phyloP scores from a whole-genome alignment of 2,329 filamentous ascomycete genomes.

The Dactylellina sp. region DNA sequence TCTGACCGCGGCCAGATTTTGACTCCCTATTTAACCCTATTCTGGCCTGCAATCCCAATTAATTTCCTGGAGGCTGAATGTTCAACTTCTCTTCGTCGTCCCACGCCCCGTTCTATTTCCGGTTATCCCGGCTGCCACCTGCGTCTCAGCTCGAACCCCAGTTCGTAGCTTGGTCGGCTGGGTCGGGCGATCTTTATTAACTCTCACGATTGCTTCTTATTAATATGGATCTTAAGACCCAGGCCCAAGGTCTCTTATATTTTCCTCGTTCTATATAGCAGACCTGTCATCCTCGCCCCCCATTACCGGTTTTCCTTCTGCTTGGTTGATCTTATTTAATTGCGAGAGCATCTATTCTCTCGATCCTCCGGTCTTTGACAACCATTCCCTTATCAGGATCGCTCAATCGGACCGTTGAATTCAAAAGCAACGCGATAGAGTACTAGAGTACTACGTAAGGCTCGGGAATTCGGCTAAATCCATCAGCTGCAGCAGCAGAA shows the following conservation, averaged over 20 bases:
- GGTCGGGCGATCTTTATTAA: constrained; percentile 36
- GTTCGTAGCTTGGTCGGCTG: constrained; percentile 7
- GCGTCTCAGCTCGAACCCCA: constrained; percentile 47
- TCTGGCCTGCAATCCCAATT: not conserved
- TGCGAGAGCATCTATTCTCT: not conserved
- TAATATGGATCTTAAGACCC: constrained; percentile 23
- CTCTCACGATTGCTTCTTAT: constrained; percentile 34
- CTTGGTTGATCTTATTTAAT: not conserved
- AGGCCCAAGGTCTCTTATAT: constrained; percentile 8
- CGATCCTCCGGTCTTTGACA: not conserved
- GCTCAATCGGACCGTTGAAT: not conserved
- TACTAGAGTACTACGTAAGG: not conserved
- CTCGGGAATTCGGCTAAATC: constrained; percentile 7
- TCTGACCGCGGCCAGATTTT: not conserved
- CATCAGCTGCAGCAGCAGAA: constrained; percentile 6
- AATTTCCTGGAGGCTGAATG: constrained; percentile 6
- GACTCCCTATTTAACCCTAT: not conserved
- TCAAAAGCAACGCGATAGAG: constrained; percentile 18
- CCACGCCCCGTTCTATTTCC: constrained; percentile 45
- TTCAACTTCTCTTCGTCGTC: constrained; percentile 9
- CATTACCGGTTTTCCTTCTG: constrained; percentile 7
- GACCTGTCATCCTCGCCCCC: constrained; percentile 30
- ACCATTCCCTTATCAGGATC: not conserved
- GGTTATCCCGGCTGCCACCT: constrained; percentile 42
- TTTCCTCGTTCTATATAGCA: constrained; percentile 33